Base-by-base conservation (phyloP, 768 basidiomycete genomes). In the Leccinellum luteum region DNA sequence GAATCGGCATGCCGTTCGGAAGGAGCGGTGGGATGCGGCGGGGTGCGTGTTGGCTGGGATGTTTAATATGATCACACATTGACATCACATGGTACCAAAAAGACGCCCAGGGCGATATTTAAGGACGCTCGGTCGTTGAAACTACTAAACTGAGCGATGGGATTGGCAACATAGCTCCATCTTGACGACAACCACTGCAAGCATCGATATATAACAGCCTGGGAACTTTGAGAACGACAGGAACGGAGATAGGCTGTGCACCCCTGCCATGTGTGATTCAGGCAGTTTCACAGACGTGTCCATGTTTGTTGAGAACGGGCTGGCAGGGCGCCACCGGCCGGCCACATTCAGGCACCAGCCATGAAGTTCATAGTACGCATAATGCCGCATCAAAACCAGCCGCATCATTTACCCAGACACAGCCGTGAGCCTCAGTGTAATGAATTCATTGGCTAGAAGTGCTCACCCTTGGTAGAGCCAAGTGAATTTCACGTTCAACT, bases 331-430 rank as follows among this genome's bases (percentile, higher is more conserved):
- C 56, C 47, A 19, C 58, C 53, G 41, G 60, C 58, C 53, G 41
- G 60, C 60, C 56, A 66, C 55, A 63, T 52, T n/a, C 47, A 59
- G 57, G 64, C 1, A 65, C 66, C 66, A 56, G 66, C 66, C 66
- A 59, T 30, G 30, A 30, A 19, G 21, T 41, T 62, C 48, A 49
- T 27, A 6, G 49, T 51, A 48, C 44, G 2, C 6, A 44, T 48
- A 28, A n/a, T 15, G 38, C 27, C 44, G 32, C 50, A 55, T 59
- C 57, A 62, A 41, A 45, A n/a, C 66, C 61, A 27, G 66, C 66
- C 66, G 53, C 63, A 65, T 62, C 34, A 59, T 38, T 58, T 48
- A 51, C 9, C 49, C 35, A 32, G 38, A 44, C 65, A 66, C 62
- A 64, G 65, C 65, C 48, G 56, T 50, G 34, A 48, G 51, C 45